Base-by-base conservation (phyloP, 2,329 filamentous ascomycete species). In the Alternaria metachromatica region DNA sequence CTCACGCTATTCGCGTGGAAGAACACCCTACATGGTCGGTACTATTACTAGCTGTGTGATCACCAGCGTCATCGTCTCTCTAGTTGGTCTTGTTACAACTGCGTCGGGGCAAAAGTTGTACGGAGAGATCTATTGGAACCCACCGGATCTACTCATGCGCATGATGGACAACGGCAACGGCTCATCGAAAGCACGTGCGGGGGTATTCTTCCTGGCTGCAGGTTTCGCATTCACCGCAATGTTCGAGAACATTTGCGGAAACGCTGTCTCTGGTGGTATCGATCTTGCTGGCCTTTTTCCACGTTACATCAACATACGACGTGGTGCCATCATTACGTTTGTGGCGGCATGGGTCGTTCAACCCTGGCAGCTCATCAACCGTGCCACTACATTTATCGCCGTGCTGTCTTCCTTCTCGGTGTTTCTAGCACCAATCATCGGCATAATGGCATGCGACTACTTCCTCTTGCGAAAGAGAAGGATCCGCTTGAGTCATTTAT, bases 141-240 rank as follows among this genome's bases (percentile, higher is more conserved):
- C 81, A 4, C 82, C 82, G 0, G 81, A 84, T 55, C 72, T 84
- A 1, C 73, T 84, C 3, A 80, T 82, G 77, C 76, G 79, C 6
- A 82, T 83, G 79, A 83, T 84, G 80, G 77, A 82, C 41, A 73
- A 74, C 33, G 82, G 82, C 0, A 74, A 83, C 6, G 82, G 80
- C 2, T 81, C 81, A 3, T 77, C 74, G 8, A 77, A 74, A 55
- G 67, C 78, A 28, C 70, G 78, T 21, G 78, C 76, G 4, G 77
- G 72, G 4, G 78, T 80, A 4, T 80, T 80, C 65, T 80, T 80
- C 51, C 67, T 80, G 5, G 68, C 76, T 8, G 73, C 74, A 28
- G 79, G 77, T 3, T 80, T 80, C 51, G 76, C 76, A 1, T 73
- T 79, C 25, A 77, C 78, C 0, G 74, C 73, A 28, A 79, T 80